Evolutionary conservation across 176 grass and related monocot genomes (phyloP).

Genomic region (Hyparrhenia diplandra): DNA sequence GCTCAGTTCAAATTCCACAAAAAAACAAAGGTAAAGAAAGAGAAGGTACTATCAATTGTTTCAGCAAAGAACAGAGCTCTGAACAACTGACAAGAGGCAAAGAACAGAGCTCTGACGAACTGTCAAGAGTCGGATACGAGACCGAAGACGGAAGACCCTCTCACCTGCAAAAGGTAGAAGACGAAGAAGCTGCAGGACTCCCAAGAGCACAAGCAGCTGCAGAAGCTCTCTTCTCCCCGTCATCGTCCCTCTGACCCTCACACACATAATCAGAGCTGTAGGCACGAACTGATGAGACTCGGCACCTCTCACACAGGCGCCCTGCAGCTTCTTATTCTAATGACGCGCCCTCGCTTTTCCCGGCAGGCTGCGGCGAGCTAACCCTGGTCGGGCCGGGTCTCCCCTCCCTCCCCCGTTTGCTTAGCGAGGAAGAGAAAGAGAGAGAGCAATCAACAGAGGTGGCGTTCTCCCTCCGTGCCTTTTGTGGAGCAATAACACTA

Average conservation of each 20-base stretch:
- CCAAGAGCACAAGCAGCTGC: background rate
- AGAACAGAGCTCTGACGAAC: background rate
- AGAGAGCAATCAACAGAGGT: background rate
- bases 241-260: background rate
- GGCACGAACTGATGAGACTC: background rate
- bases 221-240: background rate
- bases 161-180: conserved; percentile 30
- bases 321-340: background rate
- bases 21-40: background rate
- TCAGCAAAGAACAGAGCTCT: background rate
- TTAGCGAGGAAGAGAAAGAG: conserved; percentile 57
- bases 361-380: conserved; percentile 2
- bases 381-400: background rate
- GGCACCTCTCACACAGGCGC: background rate
- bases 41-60: background rate
- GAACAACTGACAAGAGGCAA: background rate
- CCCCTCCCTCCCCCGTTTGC: background rate
- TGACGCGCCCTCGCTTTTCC: background rate
- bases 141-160: too few species aligned
- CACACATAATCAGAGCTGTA: background rate
- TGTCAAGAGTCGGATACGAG: background rate
- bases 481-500: background rate
- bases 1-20: background rate
- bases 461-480: background rate
- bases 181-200: background rate